A percentile compares a stretch with the other conserved stretches of the same genome.
Conservation (phyloP, 2,329 filamentous ascomycete genomes). For the Pseudocercospora fuligena region DNA sequence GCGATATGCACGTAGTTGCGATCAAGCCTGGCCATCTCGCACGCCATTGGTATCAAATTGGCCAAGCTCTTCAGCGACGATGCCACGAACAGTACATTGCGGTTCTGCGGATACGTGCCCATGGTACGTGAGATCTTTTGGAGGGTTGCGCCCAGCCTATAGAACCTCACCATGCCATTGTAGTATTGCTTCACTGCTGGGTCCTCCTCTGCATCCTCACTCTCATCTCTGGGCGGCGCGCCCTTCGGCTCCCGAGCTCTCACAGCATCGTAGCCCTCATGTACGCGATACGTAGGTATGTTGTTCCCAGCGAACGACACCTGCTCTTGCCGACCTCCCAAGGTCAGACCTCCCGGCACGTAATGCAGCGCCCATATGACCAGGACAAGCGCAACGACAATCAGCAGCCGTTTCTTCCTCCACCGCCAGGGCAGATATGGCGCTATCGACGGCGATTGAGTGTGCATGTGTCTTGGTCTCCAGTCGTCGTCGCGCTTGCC, state of each 20-base stretch:
- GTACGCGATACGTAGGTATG: conserved; percentile 3
- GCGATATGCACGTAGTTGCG: conserved; percentile 81
- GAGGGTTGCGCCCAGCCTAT: conserved; percentile 66
- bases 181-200: conserved; percentile 55
- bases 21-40: conserved; percentile 75
- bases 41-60: conserved; percentile 78
- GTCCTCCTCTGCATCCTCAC: conserved; percentile 21
- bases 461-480: conserved; percentile 8
- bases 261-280: conserved; percentile 20
- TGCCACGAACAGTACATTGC: conserved; percentile 79
- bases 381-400: conserved; percentile 49
- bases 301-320: conserved; percentile 4
- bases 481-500: conserved; percentile 68
- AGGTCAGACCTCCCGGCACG: conserved; percentile 11
- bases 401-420: conserved; percentile 56
- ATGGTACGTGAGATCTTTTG: conserved; percentile 61
- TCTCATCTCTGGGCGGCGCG: conserved; percentile 28
- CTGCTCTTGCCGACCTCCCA: neutral
- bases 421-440: conserved; percentile 40
- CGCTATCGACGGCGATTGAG: conserved; percentile 23
- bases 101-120: conserved; percentile 60
- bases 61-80: conserved; percentile 75
- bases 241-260: conserved; percentile 31
- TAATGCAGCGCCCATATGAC: conserved; percentile 14
- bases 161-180: conserved; percentile 72